Conservation (phyloP, 169 alveolate genomes). For the Babesia gibsoni region DNA sequence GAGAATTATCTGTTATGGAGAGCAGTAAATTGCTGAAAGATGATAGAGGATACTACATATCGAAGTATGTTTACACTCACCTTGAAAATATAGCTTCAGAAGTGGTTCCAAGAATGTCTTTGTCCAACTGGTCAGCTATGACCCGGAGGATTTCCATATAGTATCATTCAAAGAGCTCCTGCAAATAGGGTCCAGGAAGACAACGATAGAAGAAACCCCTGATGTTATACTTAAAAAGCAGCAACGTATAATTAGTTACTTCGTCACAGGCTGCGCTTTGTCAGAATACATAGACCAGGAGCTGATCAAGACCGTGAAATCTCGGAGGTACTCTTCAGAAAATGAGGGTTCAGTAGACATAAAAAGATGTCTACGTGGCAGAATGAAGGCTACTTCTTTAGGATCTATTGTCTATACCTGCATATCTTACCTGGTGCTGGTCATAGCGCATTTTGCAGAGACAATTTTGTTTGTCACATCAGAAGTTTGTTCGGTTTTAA, state of each 20-base stretch:
- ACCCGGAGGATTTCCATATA: neutral
- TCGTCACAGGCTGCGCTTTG: conserved; percentile 10
- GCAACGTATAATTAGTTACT: neutral
- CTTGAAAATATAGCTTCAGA: neutral
- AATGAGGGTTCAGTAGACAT: too few relatives aligned
- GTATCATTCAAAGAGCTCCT: conserved; percentile 13
- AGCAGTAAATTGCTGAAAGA: neutral
- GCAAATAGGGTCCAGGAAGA: neutral
- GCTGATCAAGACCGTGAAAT: neutral
- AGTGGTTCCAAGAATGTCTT: neutral
- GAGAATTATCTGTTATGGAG: conserved; percentile 1
- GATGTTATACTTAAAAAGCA: neutral
- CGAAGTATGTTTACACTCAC: neutral
- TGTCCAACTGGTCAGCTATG: conserved; percentile 8
- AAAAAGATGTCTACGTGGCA: too few relatives aligned
- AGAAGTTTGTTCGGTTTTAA: neutral
- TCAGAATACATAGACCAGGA: neutral
- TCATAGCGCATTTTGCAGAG: neutral
- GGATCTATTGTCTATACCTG: too few relatives aligned
- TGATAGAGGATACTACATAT: neutral
- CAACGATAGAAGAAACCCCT: neutral
- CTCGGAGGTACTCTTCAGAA: too few relatives aligned
- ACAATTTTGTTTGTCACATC: neutral
- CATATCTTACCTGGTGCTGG: neutral
- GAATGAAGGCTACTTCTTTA: too few relatives aligned